phyloP scores from a whole-genome alignment of 768 basidiomycete genomes.

The Suillus spraguei region DNA sequence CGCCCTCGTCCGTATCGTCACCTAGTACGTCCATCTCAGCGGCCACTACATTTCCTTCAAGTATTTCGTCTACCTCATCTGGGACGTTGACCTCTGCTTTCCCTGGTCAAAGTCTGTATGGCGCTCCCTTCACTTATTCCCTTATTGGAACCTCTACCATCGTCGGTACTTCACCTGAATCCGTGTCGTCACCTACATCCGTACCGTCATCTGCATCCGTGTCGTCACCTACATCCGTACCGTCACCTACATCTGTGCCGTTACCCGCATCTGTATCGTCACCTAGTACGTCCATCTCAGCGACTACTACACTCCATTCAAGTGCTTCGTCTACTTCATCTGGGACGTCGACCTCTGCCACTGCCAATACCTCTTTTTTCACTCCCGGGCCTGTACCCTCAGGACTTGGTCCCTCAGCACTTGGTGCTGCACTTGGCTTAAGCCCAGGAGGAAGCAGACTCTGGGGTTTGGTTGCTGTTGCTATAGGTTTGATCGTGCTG shows the following conservation, averaged over 20 bases:
- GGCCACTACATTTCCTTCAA: neutral
- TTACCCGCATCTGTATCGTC: no score
- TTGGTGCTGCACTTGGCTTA: neutral
- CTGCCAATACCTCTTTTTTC: no score
- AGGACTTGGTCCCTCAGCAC: no score
- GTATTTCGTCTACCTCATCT: neutral
- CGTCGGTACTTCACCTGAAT: neutral
- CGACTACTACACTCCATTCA: neutral
- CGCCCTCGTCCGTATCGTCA: neutral
- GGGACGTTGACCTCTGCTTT: slow-evolving; percentile 11
- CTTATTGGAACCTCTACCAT: neutral
- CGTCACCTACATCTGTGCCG: no score
- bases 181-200: neutral
- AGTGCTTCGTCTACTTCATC: neutral
- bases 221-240: no score
- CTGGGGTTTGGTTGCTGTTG: neutral
- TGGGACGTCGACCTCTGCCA: neutral
- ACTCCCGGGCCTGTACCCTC: neutral
- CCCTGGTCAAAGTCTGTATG: slow-evolving; percentile 26
- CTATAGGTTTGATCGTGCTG: neutral
- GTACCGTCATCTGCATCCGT: no score
- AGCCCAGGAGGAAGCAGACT: no score
- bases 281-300: neutral
- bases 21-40: neutral
- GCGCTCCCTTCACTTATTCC: slow-evolving; percentile 6